Percentiles rank a stretch among this genome's conserved stretches.
These are phyloP conservation scores for Populus nigra DNA, from an alignment of 345 rosid genomes.

Conservation along the genomic window DNA sequence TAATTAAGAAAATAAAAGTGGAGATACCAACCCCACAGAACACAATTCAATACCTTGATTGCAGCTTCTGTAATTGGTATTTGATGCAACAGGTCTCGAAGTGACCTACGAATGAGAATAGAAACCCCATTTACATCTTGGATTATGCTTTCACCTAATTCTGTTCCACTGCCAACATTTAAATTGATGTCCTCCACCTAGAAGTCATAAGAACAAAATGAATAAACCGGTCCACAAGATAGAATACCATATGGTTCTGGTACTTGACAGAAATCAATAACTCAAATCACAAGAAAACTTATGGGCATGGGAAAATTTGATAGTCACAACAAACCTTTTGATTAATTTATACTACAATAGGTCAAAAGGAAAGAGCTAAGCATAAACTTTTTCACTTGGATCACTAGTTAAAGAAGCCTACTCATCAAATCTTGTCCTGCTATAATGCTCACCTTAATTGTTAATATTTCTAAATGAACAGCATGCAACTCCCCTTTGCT, in stretches of 20 bases:
- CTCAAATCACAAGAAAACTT: neutral
- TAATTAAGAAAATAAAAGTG: neutral
- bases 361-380: neutral
- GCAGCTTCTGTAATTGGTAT: conserved; percentile 70
- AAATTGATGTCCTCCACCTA: conserved; percentile 94
- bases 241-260: neutral
- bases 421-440: neutral
- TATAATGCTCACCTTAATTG: conserved; percentile 64
- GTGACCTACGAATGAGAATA: conserved; percentile 71
- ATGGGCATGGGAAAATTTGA: neutral
- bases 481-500: conserved; percentile 71
- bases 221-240: conserved; percentile 2
- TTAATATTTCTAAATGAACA: conserved; percentile 77
- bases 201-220: neutral
- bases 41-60: conserved; percentile 53
- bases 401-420: conserved; percentile 4
- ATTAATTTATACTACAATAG: neutral
- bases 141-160: conserved; percentile 85
- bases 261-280: neutral
- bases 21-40: conserved; percentile 2
- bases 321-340: neutral
- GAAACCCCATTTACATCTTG: conserved; percentile 90
- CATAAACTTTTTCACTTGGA: neutral
- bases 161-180: conserved; percentile 76
- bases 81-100: conserved; percentile 85